phyloP scores from a whole-genome alignment of 176 grass and related monocot genomes.

The Avena insularis region DNA sequence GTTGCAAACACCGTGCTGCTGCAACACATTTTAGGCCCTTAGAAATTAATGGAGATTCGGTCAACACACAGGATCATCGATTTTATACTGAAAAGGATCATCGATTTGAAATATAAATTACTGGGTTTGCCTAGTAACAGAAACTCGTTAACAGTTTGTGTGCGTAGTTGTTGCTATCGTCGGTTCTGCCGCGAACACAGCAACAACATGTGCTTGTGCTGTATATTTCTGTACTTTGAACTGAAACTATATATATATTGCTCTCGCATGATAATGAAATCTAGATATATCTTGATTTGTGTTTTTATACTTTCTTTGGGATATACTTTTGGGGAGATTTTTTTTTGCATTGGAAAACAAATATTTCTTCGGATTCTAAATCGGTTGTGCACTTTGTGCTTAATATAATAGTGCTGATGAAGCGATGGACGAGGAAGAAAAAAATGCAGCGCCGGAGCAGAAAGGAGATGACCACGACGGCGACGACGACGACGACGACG shows the following conservation, averaged over 20 bases:
- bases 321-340: background rate
- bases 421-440: background rate
- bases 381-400: background rate
- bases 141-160: background rate
- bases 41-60: background rate
- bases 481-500: background rate
- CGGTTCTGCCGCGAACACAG: background rate
- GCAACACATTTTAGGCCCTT: background rate
- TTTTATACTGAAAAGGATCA: background rate
- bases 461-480: background rate
- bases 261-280: background rate
- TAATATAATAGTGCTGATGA: background rate
- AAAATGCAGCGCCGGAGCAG: background rate
- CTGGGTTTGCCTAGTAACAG: background rate
- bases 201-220: background rate
- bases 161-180: background rate
- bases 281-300: background rate
- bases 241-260: background rate
- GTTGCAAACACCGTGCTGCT: background rate
- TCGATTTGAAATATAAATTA: background rate
- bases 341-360: background rate
- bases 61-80: background rate
- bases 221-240: background rate
- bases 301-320: background rate
- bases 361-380: background rate